A percentile compares a stretch with the other conserved stretches of the same genome.
These are phyloP conservation scores for Plectranthus barbatus DNA, from an alignment of 257 asterid species.

Conservation along the genomic window DNA sequence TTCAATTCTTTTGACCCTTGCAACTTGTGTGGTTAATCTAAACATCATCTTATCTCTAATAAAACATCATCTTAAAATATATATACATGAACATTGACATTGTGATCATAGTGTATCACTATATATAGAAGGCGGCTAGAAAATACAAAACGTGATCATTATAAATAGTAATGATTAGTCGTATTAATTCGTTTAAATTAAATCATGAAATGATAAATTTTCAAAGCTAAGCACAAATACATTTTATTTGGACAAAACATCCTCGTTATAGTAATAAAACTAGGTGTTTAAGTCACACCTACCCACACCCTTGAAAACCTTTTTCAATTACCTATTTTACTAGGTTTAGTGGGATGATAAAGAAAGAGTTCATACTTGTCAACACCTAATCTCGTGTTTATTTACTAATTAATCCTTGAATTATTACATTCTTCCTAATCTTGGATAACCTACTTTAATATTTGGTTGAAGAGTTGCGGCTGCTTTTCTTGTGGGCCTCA, in stretches of 20 bases:
- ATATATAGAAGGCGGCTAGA: no score
- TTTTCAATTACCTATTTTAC: slow-evolving; percentile 13
- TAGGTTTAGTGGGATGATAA: slow-evolving; percentile 16
- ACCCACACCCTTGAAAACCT: slow-evolving; percentile 4
- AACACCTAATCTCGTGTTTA: slow-evolving; percentile 16
- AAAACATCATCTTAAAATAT: no score
- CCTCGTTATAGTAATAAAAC: slow-evolving; percentile 6
- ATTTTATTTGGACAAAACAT: slow-evolving; percentile 2
- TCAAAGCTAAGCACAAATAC: no score
- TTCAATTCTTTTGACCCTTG: no score
- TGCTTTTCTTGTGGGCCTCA: slow-evolving; percentile 15
- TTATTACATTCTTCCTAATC: slow-evolving; percentile 6
- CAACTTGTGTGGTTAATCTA: no score
- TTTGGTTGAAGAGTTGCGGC: slow-evolving; percentile 29
- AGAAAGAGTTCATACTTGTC: slow-evolving; percentile 12
- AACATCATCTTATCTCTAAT: no score
- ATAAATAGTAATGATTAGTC: no score
- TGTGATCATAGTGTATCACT: no score
- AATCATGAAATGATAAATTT: no score
- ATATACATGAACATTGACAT: no score
- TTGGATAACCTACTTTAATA: slow-evolving; percentile 11
- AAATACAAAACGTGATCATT: no score
- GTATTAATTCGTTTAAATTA: no score
- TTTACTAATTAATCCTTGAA: slow-evolving; percentile 3
- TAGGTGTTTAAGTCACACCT: slow-evolving; percentile 11